Base-by-base conservation (phyloP, 306 rosid genomes). In the Sicyos baderoa region DNA sequence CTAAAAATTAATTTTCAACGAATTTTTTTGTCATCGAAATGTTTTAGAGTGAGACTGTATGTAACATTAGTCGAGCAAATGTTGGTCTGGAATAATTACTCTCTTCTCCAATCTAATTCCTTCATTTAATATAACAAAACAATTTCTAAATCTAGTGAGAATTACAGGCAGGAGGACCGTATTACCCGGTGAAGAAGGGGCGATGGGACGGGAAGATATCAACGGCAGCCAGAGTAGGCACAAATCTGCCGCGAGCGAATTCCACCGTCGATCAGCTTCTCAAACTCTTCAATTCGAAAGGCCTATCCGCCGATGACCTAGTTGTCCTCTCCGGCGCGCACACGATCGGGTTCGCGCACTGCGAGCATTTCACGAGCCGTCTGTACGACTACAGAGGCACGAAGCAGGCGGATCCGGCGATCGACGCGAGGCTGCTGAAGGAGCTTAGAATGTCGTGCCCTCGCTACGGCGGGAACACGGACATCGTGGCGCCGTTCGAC, bases 291-390 rank as follows among this genome's bases (percentile, higher is more conserved):
- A 70, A 55, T 72, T 79, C 89, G 17, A 92, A 92, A 68, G 97
- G 97, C 62, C 62, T 87, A 42, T 69, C 83, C 18, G 77, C 76
- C 60, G 79, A 83, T 16, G 96, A 92, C 75, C 78, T 89, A 19
- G 96, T 92, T 3, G 91, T 85, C 42, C 97, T 92, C 44, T 89
- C 97, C 0, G 97, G 96, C 44, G 97, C 95, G 42, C 97, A 92
- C 70, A 89, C 98, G 52, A 78, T 92, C 0, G 96, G 98, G 32
- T 92, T 79, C 21, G 87, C 96, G 21, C 98, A 92, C 66, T 92
- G 98, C 77, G 72, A 74, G 50, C 73, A 86, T 60, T 92, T 92
- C 25, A 76, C 82, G 18, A 77, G 72, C 72, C 60, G 74, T 29
- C 63, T 92, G 13, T 89, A 92, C 52, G 84, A 77, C 74, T 89